These are phyloP conservation scores for Serendipita sp. DNA, from an alignment of 768 basidiomycete genomes.

Conservation along the genomic window DNA sequence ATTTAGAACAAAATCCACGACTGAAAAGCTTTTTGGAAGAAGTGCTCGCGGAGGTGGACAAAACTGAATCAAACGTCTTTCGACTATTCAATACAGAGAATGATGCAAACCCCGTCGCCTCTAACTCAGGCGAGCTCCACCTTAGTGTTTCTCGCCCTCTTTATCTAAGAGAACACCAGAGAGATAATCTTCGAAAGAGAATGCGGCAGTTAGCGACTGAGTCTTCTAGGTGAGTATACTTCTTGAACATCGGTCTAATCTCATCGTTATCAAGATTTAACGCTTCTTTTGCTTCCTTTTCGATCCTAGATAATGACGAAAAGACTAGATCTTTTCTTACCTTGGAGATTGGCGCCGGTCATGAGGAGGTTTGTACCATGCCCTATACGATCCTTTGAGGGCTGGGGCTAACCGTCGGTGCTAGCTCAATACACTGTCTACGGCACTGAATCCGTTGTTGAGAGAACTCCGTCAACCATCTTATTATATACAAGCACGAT, in stretches of 20 bases:
- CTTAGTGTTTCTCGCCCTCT: slow-evolving; percentile 74
- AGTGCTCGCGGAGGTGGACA: slow-evolving; percentile 22
- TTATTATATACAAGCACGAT: slow-evolving; percentile 23
- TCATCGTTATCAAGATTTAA: slow-evolving; percentile 34
- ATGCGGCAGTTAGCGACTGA: slow-evolving; percentile 36
- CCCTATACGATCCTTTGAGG: neutral
- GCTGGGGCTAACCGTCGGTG: neutral
- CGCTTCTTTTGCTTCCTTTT: slow-evolving; percentile 55
- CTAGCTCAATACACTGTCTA: slow-evolving; percentile 17
- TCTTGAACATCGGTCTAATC: neutral
- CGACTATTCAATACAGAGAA: slow-evolving; percentile 6
- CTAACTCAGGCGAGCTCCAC: slow-evolving; percentile 37
- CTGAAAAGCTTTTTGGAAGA: slow-evolving; percentile 26
- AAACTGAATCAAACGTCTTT: neutral
- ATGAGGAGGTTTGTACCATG: slow-evolving; percentile 41
- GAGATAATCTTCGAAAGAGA: slow-evolving; percentile 49
- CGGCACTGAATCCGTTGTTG: slow-evolving; percentile 18
- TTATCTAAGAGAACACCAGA: slow-evolving; percentile 64
- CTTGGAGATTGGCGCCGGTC: slow-evolving; percentile 71
- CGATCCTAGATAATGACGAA: slow-evolving; percentile 65
- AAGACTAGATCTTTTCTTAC: slow-evolving; percentile 64
- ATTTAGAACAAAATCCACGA: slow-evolving; percentile 24
- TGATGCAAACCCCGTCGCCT: slow-evolving; percentile 6
- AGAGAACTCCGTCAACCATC: slow-evolving; percentile 17
- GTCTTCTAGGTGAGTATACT: slow-evolving; percentile 28